Evolutionary conservation across 139 green algal genomes (phyloP).

Genomic region (Chlamydomonas incerta): DNA sequence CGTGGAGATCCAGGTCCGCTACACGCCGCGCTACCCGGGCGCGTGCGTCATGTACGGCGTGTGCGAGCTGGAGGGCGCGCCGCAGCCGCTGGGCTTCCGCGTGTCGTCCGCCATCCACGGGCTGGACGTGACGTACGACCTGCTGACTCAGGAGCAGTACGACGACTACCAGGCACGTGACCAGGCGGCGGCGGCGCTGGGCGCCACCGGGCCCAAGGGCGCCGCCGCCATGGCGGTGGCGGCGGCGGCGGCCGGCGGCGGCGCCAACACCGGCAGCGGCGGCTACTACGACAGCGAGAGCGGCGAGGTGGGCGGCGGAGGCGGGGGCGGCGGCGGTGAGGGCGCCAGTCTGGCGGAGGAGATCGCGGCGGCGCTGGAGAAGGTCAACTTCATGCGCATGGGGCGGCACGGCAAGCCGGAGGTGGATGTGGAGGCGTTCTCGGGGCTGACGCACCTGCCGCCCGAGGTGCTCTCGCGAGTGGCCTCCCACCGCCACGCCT

Average conservation of each 20-base stretch:
- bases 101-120: slow-evolving; percentile 27
- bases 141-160: slow-evolving; percentile 50
- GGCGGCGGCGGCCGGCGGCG: not conserved
- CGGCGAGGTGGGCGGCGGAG: no score
- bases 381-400: not conserved
- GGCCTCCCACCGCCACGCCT: not conserved
- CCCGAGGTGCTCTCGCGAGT: slow-evolving; percentile 32
- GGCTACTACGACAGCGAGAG: not conserved
- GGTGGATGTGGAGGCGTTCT: slow-evolving; percentile 48
- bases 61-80: slow-evolving; percentile 49
- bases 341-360: no score
- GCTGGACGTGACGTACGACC: slow-evolving; percentile 58
- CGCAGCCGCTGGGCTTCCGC: slow-evolving; percentile 47
- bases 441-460: slow-evolving; percentile 48
- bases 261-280: not conserved
- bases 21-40: slow-evolving; percentile 40
- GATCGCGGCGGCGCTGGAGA: not conserved
- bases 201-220: not conserved
- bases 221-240: not conserved
- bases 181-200: not conserved
- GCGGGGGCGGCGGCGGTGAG: no score
- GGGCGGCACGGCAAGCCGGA: slow-evolving; percentile 1
- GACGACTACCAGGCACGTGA: not conserved
- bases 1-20: slow-evolving; percentile 53
- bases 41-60: slow-evolving; percentile 49